These are phyloP conservation scores for Pichia heedii DNA, from an alignment of 805 yeast species.

Conservation along the genomic window DNA sequence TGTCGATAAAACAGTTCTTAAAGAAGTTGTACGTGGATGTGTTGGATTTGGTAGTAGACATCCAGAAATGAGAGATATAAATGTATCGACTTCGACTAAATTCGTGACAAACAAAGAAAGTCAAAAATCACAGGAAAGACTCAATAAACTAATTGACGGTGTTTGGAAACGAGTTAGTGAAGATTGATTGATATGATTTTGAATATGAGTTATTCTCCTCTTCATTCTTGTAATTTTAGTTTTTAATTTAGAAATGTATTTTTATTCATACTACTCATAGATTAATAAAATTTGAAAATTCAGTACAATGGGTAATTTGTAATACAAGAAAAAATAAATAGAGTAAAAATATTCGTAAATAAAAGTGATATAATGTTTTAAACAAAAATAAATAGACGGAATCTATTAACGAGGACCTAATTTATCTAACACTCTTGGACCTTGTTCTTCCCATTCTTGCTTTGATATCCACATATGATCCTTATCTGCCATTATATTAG, in stretches of 20 bases:
- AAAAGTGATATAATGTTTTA: neutral
- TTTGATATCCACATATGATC: conserved; percentile 97
- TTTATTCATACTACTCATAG: too few relatives aligned
- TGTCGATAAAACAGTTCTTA: conserved; percentile 56
- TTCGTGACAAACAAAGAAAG: neutral
- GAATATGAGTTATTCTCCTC: too few relatives aligned
- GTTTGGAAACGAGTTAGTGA: conserved; percentile 40
- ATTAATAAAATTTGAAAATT: too few relatives aligned
- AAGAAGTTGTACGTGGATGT: conserved; percentile 68
- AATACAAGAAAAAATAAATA: neutral
- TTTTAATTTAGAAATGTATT: too few relatives aligned
- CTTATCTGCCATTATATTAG: conserved; percentile 96
- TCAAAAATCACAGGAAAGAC: conserved; percentile 5
- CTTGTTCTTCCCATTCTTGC: conserved; percentile 97
- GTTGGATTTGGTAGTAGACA: conserved; percentile 58
- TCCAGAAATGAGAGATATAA: conserved; percentile 13
- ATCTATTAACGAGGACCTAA: conserved; percentile 77
- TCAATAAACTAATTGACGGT: conserved; percentile 35
- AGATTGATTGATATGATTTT: neutral
- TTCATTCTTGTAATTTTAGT: too few relatives aligned
- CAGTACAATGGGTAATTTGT: too few relatives aligned
- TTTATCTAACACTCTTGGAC: conserved; percentile 74
- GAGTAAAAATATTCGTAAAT: too few relatives aligned
- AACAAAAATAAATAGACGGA: neutral
- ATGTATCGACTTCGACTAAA: neutral